These are phyloP conservation scores for Penicillium polonicum DNA, from an alignment of 2,329 filamentous ascomycete species.

Conservation along the genomic window DNA sequence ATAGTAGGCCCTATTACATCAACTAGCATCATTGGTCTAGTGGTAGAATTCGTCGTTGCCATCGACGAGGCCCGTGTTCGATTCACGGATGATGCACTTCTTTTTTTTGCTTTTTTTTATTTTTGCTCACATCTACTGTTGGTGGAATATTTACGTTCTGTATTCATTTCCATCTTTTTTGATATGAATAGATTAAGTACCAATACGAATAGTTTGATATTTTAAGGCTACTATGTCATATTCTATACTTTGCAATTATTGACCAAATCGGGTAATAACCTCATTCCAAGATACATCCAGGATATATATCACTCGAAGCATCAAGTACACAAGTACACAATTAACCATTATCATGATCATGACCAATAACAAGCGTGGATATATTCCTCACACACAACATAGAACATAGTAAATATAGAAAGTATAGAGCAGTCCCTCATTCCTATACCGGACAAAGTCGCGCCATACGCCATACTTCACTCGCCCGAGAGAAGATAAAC, in stretches of 20 bases:
- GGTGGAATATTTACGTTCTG: not conserved
- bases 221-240: not conserved
- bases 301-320: not conserved
- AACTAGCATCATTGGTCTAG: conserved; percentile 45
- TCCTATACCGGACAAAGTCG: not conserved
- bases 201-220: not conserved
- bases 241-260: not conserved
- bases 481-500: not conserved
- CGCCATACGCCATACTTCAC: not conserved
- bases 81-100: conserved; percentile 47
- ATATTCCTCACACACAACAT: not conserved
- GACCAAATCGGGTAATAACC: not conserved
- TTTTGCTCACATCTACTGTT: too few species aligned
- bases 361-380: not conserved
- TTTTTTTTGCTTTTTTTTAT: conserved; percentile 15
- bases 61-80: conserved; percentile 50
- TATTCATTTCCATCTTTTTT: not conserved
- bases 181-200: fast-evolving
- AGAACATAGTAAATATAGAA: not conserved
- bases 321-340: not conserved
- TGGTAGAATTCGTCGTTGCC: conserved; percentile 49
- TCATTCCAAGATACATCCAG: not conserved
- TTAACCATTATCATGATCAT: not conserved
- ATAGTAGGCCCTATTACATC: not conserved
- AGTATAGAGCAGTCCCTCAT: not conserved